A percentile compares a stretch with the other conserved stretches of the same genome.
These are phyloP conservation scores for Mycena floridula DNA, from an alignment of 768 basidiomycete genomes.

Conservation along the genomic window DNA sequence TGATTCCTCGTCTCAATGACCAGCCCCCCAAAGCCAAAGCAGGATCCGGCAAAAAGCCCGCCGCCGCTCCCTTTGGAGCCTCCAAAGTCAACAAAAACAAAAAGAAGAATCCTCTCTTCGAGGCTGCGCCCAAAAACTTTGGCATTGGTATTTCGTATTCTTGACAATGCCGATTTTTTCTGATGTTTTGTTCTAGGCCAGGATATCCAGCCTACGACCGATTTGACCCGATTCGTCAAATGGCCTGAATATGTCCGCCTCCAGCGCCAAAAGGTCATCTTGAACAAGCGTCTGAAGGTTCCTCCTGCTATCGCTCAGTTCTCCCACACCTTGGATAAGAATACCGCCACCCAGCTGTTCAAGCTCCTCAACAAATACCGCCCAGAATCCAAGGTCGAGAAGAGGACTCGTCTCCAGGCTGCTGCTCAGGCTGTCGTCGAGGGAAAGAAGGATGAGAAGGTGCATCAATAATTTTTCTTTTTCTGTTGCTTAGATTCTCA, in stretches of 20 bases:
- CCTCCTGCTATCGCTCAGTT: slow-evolving; percentile 98
- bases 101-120: slow-evolving; percentile 98
- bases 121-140: slow-evolving; percentile 86
- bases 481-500: not conserved
- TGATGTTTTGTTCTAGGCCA: slow-evolving; percentile 53
- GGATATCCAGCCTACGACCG: slow-evolving; percentile 83
- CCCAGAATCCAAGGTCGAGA: slow-evolving; percentile 93
- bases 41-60: slow-evolving; percentile 77
- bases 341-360: slow-evolving; percentile 97
- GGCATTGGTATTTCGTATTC: slow-evolving; percentile 68
- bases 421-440: slow-evolving; percentile 74
- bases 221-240: slow-evolving; percentile 96
- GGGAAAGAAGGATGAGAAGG: slow-evolving; percentile 64
- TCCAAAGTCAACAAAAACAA: slow-evolving; percentile 67
- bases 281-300: slow-evolving; percentile 95
- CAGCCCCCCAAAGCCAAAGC: slow-evolving; percentile 77
- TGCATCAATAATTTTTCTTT: slow-evolving; percentile 11
- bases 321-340: slow-evolving; percentile 97
- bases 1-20: slow-evolving; percentile 88
- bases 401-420: slow-evolving; percentile 86
- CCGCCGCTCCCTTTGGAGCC: slow-evolving; percentile 77
- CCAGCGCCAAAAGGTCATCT: slow-evolving; percentile 97
- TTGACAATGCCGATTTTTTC: not conserved
- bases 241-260: slow-evolving; percentile 99
- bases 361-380: slow-evolving; percentile 98